Percentiles rank a stretch among this genome's conserved stretches.
phyloP scores from a whole-genome alignment of 2,329 filamentous ascomycete genomes.

The Cladosporium sp. region DNA sequence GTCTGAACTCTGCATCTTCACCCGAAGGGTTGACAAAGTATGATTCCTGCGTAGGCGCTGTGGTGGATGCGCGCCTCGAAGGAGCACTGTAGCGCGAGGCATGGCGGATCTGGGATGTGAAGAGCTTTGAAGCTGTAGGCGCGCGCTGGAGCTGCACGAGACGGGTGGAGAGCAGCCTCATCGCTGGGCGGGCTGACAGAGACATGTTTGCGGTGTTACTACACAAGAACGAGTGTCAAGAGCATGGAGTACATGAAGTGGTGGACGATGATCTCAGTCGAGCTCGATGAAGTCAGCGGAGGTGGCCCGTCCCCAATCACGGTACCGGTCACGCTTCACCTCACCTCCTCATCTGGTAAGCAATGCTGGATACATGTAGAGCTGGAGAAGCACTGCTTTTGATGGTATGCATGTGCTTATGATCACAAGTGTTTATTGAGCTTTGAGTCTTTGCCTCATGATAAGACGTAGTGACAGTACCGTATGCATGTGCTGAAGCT shows the following conservation, averaged over 20 bases:
- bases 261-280: neutral
- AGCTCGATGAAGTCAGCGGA: constrained; percentile 6
- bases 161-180: constrained; percentile 23
- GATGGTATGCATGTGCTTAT: no score
- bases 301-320: neutral
- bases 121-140: constrained; percentile 25
- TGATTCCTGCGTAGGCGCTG: constrained; percentile 19
- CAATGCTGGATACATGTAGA: neutral
- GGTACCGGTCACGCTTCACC: neutral
- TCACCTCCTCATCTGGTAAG: neutral
- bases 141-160: constrained; percentile 1
- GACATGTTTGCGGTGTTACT: constrained; percentile 19
- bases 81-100: constrained; percentile 34
- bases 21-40: constrained; percentile 20
- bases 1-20: constrained; percentile 11
- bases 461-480: no score
- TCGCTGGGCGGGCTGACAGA: constrained; percentile 23
- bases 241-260: neutral
- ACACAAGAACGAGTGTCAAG: neutral
- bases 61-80: constrained; percentile 23
- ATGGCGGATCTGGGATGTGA: constrained; percentile 24
- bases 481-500: no score
- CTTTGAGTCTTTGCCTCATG: no score
- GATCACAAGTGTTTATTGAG: no score
- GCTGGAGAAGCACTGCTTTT: no score